Percentiles rank a stretch among this genome's conserved stretches.
Conservation (phyloP, 2,329 filamentous ascomycete genomes). For the Aspergillus amoenus region DNA sequence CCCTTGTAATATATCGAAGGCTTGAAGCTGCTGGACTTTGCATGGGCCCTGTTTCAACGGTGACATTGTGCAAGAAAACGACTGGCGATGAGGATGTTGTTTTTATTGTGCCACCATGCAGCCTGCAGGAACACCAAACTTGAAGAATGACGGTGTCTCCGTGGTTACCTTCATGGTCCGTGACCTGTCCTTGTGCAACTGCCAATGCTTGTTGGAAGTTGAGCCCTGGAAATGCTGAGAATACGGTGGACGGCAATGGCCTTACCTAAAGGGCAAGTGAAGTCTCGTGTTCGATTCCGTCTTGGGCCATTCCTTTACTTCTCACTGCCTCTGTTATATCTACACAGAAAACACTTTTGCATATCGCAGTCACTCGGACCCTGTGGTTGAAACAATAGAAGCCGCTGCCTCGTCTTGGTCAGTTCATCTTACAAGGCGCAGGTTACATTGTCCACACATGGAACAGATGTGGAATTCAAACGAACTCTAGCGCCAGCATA, state of each 20-base stretch:
- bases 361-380: too few species aligned
- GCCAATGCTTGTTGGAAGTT: neutral
- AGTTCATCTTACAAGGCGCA: too few species aligned
- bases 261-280: too few species aligned
- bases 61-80: neutral
- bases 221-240: too few species aligned
- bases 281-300: conserved; percentile 14
- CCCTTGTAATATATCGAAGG: conserved; percentile 10
- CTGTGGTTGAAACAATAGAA: too few species aligned
- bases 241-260: too few species aligned
- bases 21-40: neutral
- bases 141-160: neutral
- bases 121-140: neutral
- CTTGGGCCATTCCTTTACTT: conserved; percentile 19
- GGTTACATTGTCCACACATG: neutral
- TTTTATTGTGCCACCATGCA: conserved; percentile 2
- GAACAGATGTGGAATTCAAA: neutral
- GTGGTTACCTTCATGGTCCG: neutral
- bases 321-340: neutral
- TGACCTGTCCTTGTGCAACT: neutral
- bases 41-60: conserved; percentile 7
- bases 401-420: too few species aligned
- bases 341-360: too few species aligned
- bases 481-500: neutral
- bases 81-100: conserved; percentile 3